Evolutionary conservation across 768 basidiomycete genomes (phyloP).

Genomic region (Naganishia onofrii): DNA sequence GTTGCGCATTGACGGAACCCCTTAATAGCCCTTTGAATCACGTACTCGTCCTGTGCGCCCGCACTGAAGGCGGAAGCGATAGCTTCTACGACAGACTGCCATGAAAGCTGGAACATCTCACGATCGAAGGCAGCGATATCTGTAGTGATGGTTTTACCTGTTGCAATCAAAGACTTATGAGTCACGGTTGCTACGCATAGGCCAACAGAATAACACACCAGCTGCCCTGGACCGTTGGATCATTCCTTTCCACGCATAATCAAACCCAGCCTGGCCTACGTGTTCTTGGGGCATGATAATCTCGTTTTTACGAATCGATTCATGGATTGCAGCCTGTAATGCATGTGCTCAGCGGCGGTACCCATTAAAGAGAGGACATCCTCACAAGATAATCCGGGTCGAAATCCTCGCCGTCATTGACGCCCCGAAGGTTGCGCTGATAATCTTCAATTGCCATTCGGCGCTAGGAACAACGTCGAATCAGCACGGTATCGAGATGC

Average conservation of each 20-base stretch:
- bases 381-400: conserved; percentile 69
- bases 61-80: conserved; percentile 93
- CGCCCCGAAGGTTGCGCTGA: conserved; percentile 82
- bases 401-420: conserved; percentile 82
- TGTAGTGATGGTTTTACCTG: conserved; percentile 65
- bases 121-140: conserved; percentile 77
- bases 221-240: conserved; percentile 74
- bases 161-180: conserved; percentile 41
- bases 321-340: conserved; percentile 77
- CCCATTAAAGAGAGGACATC: conserved; percentile 54
- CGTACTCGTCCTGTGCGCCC: conserved; percentile 86
- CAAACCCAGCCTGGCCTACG: conserved; percentile 91
- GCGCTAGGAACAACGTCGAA: conserved; percentile 51
- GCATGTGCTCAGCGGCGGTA: neutral
- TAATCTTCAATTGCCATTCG: conserved; percentile 96
- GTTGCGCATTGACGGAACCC: conserved; percentile 97
- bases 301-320: conserved; percentile 88
- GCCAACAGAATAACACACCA: conserved; percentile 55
- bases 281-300: conserved; percentile 98
- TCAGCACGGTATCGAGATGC: neutral
- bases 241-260: conserved; percentile 98
- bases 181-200: neutral
- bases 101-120: conserved; percentile 89
- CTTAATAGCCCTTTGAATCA: conserved; percentile 87
- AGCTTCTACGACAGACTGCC: conserved; percentile 89